Percentiles rank a stretch among this genome's conserved stretches.
Evolutionary conservation across 2,329 filamentous ascomycete species (phyloP).

Genomic region (Ceratocystiopsis sp.): DNA sequence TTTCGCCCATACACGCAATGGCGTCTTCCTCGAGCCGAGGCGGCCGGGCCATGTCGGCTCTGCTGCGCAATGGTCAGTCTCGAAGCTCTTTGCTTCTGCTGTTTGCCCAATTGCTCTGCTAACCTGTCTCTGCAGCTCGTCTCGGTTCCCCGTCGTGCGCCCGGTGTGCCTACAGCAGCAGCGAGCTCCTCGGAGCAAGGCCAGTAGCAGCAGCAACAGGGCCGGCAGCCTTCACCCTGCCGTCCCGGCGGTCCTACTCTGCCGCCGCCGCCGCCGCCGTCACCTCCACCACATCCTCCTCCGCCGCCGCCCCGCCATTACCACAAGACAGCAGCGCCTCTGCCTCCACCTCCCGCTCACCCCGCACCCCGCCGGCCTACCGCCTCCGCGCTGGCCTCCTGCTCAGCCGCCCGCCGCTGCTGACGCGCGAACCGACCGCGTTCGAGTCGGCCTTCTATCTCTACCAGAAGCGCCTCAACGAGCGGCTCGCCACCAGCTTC

Average conservation of each 20-base stretch:
- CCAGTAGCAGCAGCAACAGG: too few relatives aligned
- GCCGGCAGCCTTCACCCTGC: too few relatives aligned
- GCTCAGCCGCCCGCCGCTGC: slow-evolving; percentile 70
- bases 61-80: slow-evolving; percentile 27
- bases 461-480: slow-evolving; percentile 93
- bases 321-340: slow-evolving; percentile 8
- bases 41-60: slow-evolving; percentile 28
- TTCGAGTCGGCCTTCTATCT: slow-evolving; percentile 93
- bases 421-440: slow-evolving; percentile 67
- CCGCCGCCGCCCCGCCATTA: slow-evolving; percentile 12
- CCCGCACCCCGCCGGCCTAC: slow-evolving; percentile 18
- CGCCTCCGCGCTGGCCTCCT: slow-evolving; percentile 51
- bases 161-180: too few relatives aligned
- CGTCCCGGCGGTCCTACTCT: slow-evolving; percentile 17
- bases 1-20: slow-evolving; percentile 20
- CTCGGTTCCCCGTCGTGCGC: too few relatives aligned
- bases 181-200: too few relatives aligned
- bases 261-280: slow-evolving; percentile 14
- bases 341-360: slow-evolving; percentile 9
- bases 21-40: slow-evolving; percentile 37
- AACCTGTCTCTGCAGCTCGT: not conserved
- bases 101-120: not conserved
- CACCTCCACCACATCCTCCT: slow-evolving; percentile 14
- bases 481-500: slow-evolving; percentile 77
- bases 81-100: not conserved